Evolutionary conservation across 495 filamentous ascomycete species (phyloP).

Genomic region (Sabuloglossum arenarium): DNA sequence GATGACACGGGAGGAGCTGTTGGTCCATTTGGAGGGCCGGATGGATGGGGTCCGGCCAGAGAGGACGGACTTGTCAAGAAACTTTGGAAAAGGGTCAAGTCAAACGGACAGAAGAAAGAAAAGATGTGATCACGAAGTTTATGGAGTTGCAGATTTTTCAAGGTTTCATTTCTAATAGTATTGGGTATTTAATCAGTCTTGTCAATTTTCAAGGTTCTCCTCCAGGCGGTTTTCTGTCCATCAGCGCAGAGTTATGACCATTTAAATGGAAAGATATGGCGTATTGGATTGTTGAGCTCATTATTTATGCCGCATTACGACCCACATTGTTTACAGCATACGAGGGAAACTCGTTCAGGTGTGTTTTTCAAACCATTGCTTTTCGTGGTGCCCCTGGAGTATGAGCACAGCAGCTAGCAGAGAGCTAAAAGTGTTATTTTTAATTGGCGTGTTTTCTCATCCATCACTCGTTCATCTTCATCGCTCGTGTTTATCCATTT

Average conservation of each 20-base stretch:
- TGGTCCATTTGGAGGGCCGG: conserved; percentile 4
- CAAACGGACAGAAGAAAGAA: background rate
- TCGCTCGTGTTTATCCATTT: background rate
- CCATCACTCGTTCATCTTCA: background rate
- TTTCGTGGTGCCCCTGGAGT: background rate
- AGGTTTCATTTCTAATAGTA: background rate
- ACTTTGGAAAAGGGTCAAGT: background rate
- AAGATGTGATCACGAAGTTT: background rate
- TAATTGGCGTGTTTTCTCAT: background rate
- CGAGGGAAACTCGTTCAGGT: background rate
- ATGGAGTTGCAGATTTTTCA: background rate
- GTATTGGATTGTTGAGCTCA: background rate
- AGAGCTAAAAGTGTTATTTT: background rate
- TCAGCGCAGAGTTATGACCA: background rate
- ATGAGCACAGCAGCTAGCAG: background rate
- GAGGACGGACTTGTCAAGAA: conserved; percentile 1
- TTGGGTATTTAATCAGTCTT: background rate
- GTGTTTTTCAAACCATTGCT: background rate
- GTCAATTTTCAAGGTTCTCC: background rate
- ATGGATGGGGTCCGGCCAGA: background rate
- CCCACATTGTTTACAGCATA: background rate
- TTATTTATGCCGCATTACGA: background rate
- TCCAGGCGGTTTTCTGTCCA: background rate
- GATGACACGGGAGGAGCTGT: background rate
- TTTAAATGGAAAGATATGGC: background rate